phyloP scores from a whole-genome alignment of 2,329 filamentous ascomycete genomes.

The Pseudocercospora ulei region DNA sequence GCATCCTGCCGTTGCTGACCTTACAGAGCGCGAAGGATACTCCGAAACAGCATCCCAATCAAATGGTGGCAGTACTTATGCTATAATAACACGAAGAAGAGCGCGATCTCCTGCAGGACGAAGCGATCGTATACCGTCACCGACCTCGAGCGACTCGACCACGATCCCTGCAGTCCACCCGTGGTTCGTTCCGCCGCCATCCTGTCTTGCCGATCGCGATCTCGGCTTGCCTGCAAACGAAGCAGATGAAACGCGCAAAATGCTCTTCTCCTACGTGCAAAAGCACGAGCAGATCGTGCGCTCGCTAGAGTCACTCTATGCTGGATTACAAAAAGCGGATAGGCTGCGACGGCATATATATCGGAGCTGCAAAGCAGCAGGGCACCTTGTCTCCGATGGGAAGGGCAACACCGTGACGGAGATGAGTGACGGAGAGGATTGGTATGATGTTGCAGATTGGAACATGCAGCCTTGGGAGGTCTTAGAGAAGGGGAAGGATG shows the following conservation, averaged over 20 bases:
- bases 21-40: slow-evolving; percentile 20
- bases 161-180: slow-evolving; percentile 55
- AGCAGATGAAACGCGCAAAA: slow-evolving; percentile 65
- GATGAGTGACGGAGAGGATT: slow-evolving; percentile 82
- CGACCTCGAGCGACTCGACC: slow-evolving; percentile 40
- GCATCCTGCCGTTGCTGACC: slow-evolving; percentile 19
- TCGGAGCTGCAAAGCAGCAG: slow-evolving; percentile 69
- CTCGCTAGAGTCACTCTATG: slow-evolving; percentile 56
- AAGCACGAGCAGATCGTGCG: slow-evolving; percentile 78
- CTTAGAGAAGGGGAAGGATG: slow-evolving; percentile 71
- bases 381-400: slow-evolving; percentile 48
- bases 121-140: slow-evolving; percentile 35
- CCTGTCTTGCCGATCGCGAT: slow-evolving; percentile 57
- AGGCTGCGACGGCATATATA: slow-evolving; percentile 61
- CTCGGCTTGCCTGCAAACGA: slow-evolving; percentile 61
- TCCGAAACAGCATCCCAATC: slow-evolving; percentile 39
- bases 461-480: slow-evolving; percentile 40
- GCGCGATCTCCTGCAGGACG: slow-evolving; percentile 36
- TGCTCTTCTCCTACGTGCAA: slow-evolving; percentile 68
- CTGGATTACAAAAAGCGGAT: slow-evolving; percentile 62
- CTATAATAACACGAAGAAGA: slow-evolving; percentile 49
- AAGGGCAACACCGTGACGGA: slow-evolving; percentile 41
- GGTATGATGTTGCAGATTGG: slow-evolving; percentile 78
- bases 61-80: slow-evolving; percentile 40
- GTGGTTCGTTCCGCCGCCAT: slow-evolving; percentile 57